These are phyloP conservation scores for Penicillium thymicola DNA, from an alignment of 2,329 filamentous ascomycete genomes.

Conservation along the genomic window DNA sequence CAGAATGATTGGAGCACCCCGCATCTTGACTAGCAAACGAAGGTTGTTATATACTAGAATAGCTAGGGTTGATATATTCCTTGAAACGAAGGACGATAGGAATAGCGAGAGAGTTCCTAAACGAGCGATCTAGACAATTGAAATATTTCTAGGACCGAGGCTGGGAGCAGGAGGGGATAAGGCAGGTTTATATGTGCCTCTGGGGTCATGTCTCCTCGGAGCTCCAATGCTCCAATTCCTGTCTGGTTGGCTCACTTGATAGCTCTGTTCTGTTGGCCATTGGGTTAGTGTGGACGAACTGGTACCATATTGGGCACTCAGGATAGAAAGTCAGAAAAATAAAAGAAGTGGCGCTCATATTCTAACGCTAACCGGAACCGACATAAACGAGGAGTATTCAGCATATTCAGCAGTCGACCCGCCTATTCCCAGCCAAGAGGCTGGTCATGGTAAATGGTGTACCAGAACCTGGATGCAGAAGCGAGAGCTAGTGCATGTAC, in stretches of 20 bases:
- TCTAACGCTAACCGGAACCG: conserved; percentile 9
- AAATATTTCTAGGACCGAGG: conserved; percentile 4
- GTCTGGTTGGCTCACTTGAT: background rate
- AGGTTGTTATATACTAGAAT: conserved; percentile 1
- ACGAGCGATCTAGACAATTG: background rate
- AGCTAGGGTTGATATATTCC: background rate
- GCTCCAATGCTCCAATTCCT: background rate
- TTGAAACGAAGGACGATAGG: conserved; percentile 30
- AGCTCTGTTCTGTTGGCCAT: conserved; percentile 3
- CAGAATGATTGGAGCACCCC: conserved; percentile 16
- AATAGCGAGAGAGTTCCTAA: conserved; percentile 49
- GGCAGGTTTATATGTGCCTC: conserved; percentile 12
- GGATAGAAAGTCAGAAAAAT: background rate
- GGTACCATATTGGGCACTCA: conserved; percentile 9
- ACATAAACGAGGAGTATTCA: background rate
- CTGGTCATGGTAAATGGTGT: conserved; percentile 6
- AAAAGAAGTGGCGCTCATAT: conserved; percentile 8
- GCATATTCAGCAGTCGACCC: conserved; percentile 2
- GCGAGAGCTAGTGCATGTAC: conserved; percentile 9
- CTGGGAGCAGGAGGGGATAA: background rate
- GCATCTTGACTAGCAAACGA: conserved; percentile 21
- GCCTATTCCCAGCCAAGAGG: conserved; percentile 7
- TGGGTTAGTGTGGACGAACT: conserved; percentile 1
- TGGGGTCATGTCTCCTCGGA: background rate
- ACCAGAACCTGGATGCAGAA: conserved; percentile 11